phyloP scores from a whole-genome alignment of 345 rosid genomes.

The Combretum micranthum region DNA sequence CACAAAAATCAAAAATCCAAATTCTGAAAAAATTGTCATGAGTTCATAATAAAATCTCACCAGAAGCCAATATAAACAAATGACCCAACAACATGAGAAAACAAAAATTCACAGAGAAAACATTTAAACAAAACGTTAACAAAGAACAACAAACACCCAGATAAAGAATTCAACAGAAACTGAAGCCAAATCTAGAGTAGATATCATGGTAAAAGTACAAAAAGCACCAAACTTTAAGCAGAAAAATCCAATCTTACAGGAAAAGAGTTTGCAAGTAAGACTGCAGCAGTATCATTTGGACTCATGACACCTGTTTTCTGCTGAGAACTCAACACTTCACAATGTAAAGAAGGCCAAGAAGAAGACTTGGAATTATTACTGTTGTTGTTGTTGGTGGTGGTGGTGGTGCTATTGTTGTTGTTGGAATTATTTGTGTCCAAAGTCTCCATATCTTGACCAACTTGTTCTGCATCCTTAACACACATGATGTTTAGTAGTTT shows the following conservation, averaged over 20 bases:
- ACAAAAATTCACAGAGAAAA: too few relatives aligned
- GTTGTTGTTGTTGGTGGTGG: conserved; percentile 1
- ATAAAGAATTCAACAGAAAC: background rate
- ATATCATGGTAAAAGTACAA: background rate
- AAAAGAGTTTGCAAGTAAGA: conserved; percentile 20
- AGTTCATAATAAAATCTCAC: too few relatives aligned
- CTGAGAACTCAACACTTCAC: conserved; percentile 31
- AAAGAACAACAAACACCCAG: background rate
- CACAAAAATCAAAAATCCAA: too few relatives aligned
- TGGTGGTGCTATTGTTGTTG: conserved; percentile 8
- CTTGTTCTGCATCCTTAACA: conserved; percentile 36
- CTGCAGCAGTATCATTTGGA: conserved; percentile 16
- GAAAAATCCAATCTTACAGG: conserved; percentile 26
- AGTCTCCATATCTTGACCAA: conserved; percentile 24
- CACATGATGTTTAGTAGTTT: conserved; percentile 27
- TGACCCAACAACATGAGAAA: too few relatives aligned
- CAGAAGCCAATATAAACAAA: too few relatives aligned
- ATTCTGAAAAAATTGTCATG: too few relatives aligned
- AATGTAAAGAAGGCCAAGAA: conserved; percentile 28
- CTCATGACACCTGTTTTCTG: conserved; percentile 23
- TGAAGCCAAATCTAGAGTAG: background rate
- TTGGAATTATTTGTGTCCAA: background rate
- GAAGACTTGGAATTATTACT: conserved; percentile 14
- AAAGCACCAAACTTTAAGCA: background rate
- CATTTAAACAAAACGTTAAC: too few relatives aligned